Percentiles rank a stretch among this genome's conserved stretches.
phyloP scores from a whole-genome alignment of 805 yeast genomes.

The Saturnispora silvae region DNA sequence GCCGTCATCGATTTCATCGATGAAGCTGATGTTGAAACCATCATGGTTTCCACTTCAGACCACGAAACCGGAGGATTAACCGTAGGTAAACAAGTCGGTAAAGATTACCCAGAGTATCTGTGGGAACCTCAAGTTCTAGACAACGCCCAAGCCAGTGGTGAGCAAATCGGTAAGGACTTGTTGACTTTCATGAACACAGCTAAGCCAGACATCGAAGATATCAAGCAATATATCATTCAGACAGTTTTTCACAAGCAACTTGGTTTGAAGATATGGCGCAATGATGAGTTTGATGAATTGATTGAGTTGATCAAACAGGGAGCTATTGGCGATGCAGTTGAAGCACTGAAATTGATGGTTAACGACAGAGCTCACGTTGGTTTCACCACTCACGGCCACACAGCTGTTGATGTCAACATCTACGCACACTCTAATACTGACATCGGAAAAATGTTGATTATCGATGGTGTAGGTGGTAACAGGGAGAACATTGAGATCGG shows the following conservation, averaged over 20 bases:
- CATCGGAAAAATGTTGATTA: slow-evolving; percentile 29
- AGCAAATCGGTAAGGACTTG: slow-evolving; percentile 32
- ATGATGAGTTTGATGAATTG: slow-evolving; percentile 41
- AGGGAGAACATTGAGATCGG: slow-evolving; percentile 87
- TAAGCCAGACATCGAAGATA: slow-evolving; percentile 8
- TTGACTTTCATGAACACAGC: slow-evolving; percentile 8
- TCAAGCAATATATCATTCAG: slow-evolving; percentile 36
- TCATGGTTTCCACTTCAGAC: slow-evolving; percentile 75
- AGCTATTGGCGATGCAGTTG: slow-evolving; percentile 19
- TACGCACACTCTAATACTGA: slow-evolving; percentile 65
- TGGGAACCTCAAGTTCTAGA: slow-evolving; percentile 78
- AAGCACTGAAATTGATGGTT: slow-evolving; percentile 56
- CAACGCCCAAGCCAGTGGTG: slow-evolving; percentile 70
- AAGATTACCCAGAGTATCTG: slow-evolving; percentile 68
- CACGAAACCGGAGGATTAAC: slow-evolving; percentile 95
- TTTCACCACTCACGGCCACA: slow-evolving; percentile 96
- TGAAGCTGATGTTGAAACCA: slow-evolving; percentile 60
- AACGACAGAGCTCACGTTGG: slow-evolving; percentile 81
- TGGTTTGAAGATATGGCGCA: slow-evolving; percentile 50
- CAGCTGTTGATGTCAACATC: slow-evolving; percentile 91
- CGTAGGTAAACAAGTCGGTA: slow-evolving; percentile 67
- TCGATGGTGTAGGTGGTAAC: slow-evolving; percentile 55
- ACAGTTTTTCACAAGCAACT: slow-evolving; percentile 53
- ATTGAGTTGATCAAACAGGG: slow-evolving; percentile 26
- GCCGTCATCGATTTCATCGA: slow-evolving; percentile 66